These are phyloP conservation scores for Glutinoglossum americanum DNA, from an alignment of 495 filamentous ascomycete species.

Conservation along the genomic window DNA sequence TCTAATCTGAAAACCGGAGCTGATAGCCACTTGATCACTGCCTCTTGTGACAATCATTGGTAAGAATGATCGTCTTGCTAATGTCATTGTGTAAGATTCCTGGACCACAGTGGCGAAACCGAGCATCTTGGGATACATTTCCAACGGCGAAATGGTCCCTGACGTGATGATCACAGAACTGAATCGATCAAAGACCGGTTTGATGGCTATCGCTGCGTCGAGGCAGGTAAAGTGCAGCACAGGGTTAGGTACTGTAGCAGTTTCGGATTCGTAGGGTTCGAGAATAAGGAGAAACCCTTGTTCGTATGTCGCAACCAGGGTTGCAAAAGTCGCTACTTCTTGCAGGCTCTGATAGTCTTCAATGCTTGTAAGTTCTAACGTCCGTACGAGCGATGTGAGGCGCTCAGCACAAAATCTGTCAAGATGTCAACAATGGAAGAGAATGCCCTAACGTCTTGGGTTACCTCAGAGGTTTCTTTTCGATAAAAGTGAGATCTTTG, in stretches of 20 bases:
- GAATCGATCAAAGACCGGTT: constrained; percentile 92
- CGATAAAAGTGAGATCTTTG: constrained; percentile 90
- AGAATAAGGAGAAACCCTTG: constrained; percentile 91
- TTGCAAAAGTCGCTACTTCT: constrained; percentile 98
- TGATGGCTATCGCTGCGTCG: constrained; percentile 96
- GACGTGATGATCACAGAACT: constrained; percentile 97
- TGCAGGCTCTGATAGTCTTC: constrained; percentile 95
- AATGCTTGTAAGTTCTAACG: constrained; percentile 88
- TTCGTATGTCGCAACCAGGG: constrained; percentile 89
- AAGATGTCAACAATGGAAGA: neutral
- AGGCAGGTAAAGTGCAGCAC: constrained; percentile 90
- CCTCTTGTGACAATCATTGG: constrained; percentile 96
- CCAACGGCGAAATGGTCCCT: constrained; percentile 84
- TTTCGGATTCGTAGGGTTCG: constrained; percentile 90
- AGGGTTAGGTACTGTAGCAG: constrained; percentile 87
- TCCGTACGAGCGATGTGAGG: constrained; percentile 82
- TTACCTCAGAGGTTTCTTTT: constrained; percentile 69
- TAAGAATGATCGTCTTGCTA: constrained; percentile 84
- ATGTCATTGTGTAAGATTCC: constrained; percentile 92
- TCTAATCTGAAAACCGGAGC: constrained; percentile 77
- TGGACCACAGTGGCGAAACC: constrained; percentile 79
- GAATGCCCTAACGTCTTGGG: neutral
- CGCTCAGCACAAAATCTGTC: constrained; percentile 76
- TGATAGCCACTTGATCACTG: constrained; percentile 77
- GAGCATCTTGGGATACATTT: constrained; percentile 99